These are phyloP conservation scores for Colletotrichum sp. DNA, from an alignment of 2,329 filamentous ascomycete species.

Conservation along the genomic window DNA sequence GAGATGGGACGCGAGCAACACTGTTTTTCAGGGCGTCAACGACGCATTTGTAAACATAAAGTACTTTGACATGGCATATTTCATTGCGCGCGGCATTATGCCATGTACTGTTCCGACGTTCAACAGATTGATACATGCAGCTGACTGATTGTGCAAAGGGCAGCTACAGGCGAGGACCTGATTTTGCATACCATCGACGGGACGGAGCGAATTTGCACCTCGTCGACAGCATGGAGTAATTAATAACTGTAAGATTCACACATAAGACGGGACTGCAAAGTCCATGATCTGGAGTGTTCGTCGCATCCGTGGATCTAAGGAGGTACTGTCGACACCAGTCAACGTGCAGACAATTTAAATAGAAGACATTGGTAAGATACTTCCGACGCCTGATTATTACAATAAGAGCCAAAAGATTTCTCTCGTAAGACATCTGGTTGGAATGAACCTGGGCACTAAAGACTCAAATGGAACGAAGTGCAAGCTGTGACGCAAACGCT, in stretches of 20 bases:
- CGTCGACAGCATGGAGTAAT: background rate
- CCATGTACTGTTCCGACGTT: background rate
- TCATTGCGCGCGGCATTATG: accelerated
- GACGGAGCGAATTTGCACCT: background rate
- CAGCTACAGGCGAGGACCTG: background rate
- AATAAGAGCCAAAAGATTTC: accelerated
- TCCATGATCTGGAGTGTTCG: background rate
- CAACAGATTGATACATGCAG: background rate
- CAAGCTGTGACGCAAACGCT: background rate
- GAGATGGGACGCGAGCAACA: no score
- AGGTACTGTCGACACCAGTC: background rate
- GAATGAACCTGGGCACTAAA: background rate
- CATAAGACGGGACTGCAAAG: background rate
- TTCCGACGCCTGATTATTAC: background rate
- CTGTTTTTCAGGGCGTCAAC: no score
- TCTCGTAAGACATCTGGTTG: accelerated
- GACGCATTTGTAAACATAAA: background rate
- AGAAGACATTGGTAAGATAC: background rate
- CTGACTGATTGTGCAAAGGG: background rate
- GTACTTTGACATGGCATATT: background rate
- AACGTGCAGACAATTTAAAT: background rate
- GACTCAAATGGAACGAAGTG: background rate
- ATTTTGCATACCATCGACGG: background rate
- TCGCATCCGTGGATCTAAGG: background rate
- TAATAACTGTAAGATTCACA: background rate